Evolutionary conservation across 2,329 filamentous ascomycete species (phyloP), one percentile per base, ranked within the genome.

Genomic region (Immersiporthe knoxdaviesiana): DNA sequence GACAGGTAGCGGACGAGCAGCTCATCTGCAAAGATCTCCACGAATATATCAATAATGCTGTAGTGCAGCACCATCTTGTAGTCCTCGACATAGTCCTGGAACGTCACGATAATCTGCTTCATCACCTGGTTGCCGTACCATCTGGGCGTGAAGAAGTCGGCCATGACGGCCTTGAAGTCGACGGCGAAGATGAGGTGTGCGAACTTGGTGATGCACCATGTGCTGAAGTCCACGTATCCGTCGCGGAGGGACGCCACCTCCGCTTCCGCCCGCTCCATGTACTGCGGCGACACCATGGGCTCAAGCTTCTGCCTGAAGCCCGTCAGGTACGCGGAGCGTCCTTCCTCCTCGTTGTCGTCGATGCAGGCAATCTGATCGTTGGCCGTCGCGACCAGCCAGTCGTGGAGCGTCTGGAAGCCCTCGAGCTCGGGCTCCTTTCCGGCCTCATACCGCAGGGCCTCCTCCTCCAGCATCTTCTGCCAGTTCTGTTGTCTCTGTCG

Each of bases 301-400:
- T 93, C 91, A 77, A 97, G 91, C 76, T 96, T 93, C 74, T 90
- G 88, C 74, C 90, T 90, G 87, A 97, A 97, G 75, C 91, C 91
- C 4, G 92, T 91, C 63, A 98, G 86, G 81, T 97, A 97, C 39
- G 92, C 92, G 35, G 92, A 83, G 41, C 91, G 89, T 70, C 88
- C 88, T 66, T 90, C 88, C 66, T 92, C 91, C 71, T 93, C 91
- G 73, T 91, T 91, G 77, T 98, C 97, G 79, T 98, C 96, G 76
- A 99, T 97, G 80, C 94, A 97, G 68, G 94, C 94, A 78, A 99
- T 98, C 79, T 99, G 96, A 81, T 99, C 96, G 81, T 99, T 99
- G 74, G 97, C 96, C 68, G 97, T 93, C 60, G 96, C 94, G 66
- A 99, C 90, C 68, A 99, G 90, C 94, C 95, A 99, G 81, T 99